These are phyloP conservation scores for Tephrocybe sp. DNA, from an alignment of 768 basidiomycete species.

Conservation along the genomic window DNA sequence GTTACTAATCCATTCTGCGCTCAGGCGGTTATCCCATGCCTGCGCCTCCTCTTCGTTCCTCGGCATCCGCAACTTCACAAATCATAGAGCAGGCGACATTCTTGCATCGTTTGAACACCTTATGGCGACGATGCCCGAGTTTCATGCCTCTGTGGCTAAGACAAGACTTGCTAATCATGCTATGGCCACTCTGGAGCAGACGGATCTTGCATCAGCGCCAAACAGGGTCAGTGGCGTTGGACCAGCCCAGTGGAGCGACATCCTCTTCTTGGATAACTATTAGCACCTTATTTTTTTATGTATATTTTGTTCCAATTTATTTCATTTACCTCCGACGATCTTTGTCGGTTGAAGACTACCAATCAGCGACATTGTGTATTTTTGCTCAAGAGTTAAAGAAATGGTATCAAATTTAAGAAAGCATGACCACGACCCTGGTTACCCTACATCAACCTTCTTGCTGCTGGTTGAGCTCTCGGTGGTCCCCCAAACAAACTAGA, in stretches of 20 bases:
- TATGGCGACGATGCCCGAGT: constrained; percentile 15
- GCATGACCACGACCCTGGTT: no score
- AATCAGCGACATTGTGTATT: no score
- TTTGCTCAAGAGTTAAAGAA: no score
- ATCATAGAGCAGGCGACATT: constrained; percentile 21
- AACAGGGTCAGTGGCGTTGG: not conserved
- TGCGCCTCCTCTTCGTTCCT: not conserved
- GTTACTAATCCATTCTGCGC: not conserved
- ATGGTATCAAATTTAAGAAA: not conserved
- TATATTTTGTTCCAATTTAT: no score
- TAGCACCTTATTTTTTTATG: not conserved
- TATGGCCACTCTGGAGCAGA: not conserved
- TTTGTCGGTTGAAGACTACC: no score
- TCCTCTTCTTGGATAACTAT: constrained; percentile 13
- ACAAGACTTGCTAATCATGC: not conserved
- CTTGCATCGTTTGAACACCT: constrained; percentile 20
- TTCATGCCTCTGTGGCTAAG: constrained; percentile 3
- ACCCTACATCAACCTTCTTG: constrained; percentile 38
- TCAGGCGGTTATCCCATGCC: constrained; percentile 4
- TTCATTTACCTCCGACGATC: no score
- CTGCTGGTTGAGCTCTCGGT: constrained; percentile 25
- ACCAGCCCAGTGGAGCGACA: constrained; percentile 9
- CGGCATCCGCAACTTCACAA: not conserved
- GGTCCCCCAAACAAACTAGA: constrained; percentile 85
- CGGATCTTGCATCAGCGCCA: no score